These are phyloP conservation scores for Euphorbia celastroides DNA, from an alignment of 441 rosid species.

Conservation along the genomic window DNA sequence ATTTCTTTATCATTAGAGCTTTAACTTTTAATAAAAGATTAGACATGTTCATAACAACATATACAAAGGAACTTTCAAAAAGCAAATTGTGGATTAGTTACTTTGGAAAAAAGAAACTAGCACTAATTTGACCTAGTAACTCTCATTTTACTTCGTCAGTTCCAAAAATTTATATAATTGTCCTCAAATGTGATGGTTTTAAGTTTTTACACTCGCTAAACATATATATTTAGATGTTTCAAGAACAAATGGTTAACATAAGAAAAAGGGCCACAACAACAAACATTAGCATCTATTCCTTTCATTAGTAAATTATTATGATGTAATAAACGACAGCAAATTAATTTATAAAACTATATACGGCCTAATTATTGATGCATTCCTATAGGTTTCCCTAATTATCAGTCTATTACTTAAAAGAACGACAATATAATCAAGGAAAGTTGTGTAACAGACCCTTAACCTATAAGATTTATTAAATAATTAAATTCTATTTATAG, in stretches of 20 bases:
- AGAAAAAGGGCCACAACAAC: too few species aligned
- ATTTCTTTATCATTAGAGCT: not conserved
- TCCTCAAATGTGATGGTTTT: too few species aligned
- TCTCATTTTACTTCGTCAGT: too few species aligned
- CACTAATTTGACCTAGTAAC: not conserved
- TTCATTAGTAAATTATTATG: not conserved
- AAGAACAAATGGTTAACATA: too few species aligned
- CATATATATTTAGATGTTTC: too few species aligned
- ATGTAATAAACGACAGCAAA: not conserved
- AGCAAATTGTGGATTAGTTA: not conserved
- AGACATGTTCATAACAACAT: not conserved
- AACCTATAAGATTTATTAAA: not conserved
- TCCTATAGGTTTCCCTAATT: not conserved
- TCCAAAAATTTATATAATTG: too few species aligned
- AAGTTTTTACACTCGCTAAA: too few species aligned
- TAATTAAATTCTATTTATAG: not conserved
- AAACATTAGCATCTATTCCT: too few species aligned
- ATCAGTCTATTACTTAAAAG: not conserved
- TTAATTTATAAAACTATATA: not conserved
- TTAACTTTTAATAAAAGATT: not conserved
- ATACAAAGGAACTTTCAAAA: slow-evolving; percentile 2
- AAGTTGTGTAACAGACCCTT: not conserved
- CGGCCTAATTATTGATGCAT: not conserved
- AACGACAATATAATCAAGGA: not conserved
- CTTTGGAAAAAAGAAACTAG: not conserved